These are phyloP conservation scores for Wallemia mellicola DNA, from an alignment of 1,284 basidiomycete genomes.

Conservation along the genomic window DNA sequence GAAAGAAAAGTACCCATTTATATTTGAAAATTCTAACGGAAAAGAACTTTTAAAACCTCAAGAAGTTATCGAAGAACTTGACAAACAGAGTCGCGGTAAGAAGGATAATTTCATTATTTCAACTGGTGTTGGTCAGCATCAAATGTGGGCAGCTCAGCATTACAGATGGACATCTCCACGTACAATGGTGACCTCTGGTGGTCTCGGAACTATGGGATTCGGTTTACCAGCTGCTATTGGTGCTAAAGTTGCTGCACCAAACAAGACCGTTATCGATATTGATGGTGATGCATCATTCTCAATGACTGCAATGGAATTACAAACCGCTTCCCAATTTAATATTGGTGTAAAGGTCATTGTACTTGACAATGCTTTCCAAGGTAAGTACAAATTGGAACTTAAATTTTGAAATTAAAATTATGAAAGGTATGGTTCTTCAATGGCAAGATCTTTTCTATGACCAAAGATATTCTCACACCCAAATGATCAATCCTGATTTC, in stretches of 20 bases:
- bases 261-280: slow-evolving; percentile 82
- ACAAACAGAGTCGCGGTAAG: slow-evolving; percentile 34
- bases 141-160: slow-evolving; percentile 97
- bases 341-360: slow-evolving; percentile 84
- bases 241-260: slow-evolving; percentile 77
- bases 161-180: slow-evolving; percentile 69
- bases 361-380: slow-evolving; percentile 83
- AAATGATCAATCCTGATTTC: slow-evolving; percentile 86
- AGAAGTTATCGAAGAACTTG: slow-evolving; percentile 77
- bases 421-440: slow-evolving; percentile 1
- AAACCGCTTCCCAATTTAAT: slow-evolving; percentile 61
- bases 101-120: slow-evolving; percentile 71
- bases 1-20: slow-evolving; percentile 77
- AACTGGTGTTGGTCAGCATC: slow-evolving; percentile 94
- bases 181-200: slow-evolving; percentile 83
- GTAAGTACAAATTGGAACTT: slow-evolving; percentile 94
- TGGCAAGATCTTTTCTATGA: slow-evolving; percentile 70
- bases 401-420: slow-evolving; percentile 25
- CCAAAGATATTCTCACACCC: slow-evolving; percentile 69
- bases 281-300: slow-evolving; percentile 94
- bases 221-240: slow-evolving; percentile 81
- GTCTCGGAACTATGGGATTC: slow-evolving; percentile 93
- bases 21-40: slow-evolving; percentile 34
- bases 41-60: slow-evolving; percentile 68
- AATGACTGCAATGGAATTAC: slow-evolving; percentile 98